These are phyloP conservation scores for Casuarina cunninghamiana DNA, from an alignment of 306 rosid genomes.

Conservation along the genomic window DNA sequence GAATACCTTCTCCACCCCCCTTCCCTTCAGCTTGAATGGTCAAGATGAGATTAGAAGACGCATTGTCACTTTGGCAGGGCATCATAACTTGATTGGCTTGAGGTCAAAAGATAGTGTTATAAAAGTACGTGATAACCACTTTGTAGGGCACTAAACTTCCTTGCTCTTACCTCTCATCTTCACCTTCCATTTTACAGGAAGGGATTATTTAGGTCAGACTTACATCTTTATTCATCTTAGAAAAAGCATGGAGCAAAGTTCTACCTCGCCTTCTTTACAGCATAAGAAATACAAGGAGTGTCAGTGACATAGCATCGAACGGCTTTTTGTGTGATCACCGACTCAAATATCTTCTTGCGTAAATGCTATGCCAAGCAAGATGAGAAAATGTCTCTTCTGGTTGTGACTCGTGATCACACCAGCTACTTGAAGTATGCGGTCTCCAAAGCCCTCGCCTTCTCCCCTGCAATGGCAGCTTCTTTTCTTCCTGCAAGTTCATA, in stretches of 20 bases:
- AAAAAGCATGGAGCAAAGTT: not conserved
- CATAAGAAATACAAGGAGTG: not conserved
- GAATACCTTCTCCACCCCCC: no score
- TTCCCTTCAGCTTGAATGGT: no score
- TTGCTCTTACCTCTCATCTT: not conserved
- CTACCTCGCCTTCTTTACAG: not conserved
- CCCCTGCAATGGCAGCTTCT: constrained; percentile 56
- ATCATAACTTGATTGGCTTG: not conserved
- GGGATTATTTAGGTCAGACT: not conserved
- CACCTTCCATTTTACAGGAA: not conserved
- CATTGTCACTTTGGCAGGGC: no score
- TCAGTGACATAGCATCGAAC: not conserved
- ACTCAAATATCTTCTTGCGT: not conserved
- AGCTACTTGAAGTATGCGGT: constrained; percentile 46
- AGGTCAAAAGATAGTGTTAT: not conserved
- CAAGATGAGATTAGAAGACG: no score
- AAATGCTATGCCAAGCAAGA: not conserved
- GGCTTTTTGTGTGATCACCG: not conserved
- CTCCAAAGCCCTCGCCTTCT: constrained; percentile 65
- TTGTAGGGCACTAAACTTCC: not conserved
- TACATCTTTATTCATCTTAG: not conserved
- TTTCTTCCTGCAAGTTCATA: constrained; percentile 51
- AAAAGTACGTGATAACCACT: not conserved
- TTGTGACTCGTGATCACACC: constrained; percentile 14
- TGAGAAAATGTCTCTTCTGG: not conserved